Percentiles rank a stretch among this genome's conserved stretches.
Evolutionary conservation across 2,329 filamentous ascomycete genomes (phyloP).

Genomic region (Nothophoma quercina): DNA sequence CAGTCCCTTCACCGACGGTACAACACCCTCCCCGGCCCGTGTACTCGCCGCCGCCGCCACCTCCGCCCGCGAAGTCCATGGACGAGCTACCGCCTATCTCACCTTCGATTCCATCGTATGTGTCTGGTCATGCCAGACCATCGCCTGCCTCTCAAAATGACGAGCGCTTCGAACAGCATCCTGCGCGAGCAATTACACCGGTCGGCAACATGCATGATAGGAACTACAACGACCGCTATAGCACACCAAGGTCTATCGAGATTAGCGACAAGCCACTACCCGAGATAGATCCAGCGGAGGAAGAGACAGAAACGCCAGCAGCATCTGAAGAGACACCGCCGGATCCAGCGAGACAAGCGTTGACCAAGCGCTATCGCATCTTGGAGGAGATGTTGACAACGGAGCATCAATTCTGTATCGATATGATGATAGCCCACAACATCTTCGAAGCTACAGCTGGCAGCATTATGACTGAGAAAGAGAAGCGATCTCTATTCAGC

Average conservation of each 20-base stretch:
- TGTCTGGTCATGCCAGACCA: slow-evolving; percentile 7
- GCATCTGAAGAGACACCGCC: slow-evolving; percentile 24
- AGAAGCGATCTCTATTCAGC: slow-evolving; percentile 88
- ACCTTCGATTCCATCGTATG: slow-evolving; percentile 9
- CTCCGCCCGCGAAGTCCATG: slow-evolving; percentile 25
- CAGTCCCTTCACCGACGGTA: slow-evolving; percentile 33
- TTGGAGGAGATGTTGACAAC: slow-evolving; percentile 94
- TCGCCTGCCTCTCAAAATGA: slow-evolving; percentile 16
- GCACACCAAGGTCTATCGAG: slow-evolving; percentile 26
- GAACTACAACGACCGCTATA: slow-evolving; percentile 28
- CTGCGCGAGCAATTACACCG: slow-evolving; percentile 32
- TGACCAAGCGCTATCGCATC: slow-evolving; percentile 81
- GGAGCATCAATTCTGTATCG: slow-evolving; percentile 86
- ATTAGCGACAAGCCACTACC: slow-evolving; percentile 16
- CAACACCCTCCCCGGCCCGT: slow-evolving; percentile 53
- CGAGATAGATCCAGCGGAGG: background rate
- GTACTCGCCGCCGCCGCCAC: slow-evolving; percentile 57
- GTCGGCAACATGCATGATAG: slow-evolving; percentile 28
- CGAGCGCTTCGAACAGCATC: slow-evolving; percentile 33
- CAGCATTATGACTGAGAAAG: slow-evolving; percentile 79
- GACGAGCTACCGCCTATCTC: slow-evolving; percentile 21
- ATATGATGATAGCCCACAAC: slow-evolving; percentile 97
- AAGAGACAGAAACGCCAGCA: slow-evolving; percentile 14
- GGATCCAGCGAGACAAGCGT: slow-evolving; percentile 39
- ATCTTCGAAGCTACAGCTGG: slow-evolving; percentile 96